Evolutionary conservation across 306 rosid species (phyloP).

Genomic region (Arachis hypogaea): DNA sequence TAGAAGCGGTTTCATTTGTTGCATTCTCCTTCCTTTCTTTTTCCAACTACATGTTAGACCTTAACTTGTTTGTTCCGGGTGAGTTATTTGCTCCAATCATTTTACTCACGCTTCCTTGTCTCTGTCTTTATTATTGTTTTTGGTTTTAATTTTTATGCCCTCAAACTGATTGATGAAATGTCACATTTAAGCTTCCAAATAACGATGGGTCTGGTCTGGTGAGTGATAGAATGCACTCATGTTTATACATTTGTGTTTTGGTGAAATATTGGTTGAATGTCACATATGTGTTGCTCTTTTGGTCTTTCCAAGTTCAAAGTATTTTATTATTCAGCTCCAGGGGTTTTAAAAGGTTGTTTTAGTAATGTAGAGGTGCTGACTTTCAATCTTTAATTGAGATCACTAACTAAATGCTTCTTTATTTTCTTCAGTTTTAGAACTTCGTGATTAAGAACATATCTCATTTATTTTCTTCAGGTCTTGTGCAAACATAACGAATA

Average conservation of each 20-base stretch:
- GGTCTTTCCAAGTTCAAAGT: constrained; percentile 41
- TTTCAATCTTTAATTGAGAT: background rate
- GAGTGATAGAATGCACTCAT: background rate
- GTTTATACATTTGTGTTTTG: background rate
- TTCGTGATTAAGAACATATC: background rate
- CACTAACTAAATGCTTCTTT: background rate
- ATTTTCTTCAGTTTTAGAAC: constrained; percentile 9
- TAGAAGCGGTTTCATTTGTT: no score
- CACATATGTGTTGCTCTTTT: constrained; percentile 32
- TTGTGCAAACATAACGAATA: background rate
- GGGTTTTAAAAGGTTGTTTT: constrained; percentile 28
- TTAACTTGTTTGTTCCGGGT: no score
- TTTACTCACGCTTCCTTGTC: no score
- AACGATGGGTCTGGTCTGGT: background rate
- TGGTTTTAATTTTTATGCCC: background rate
- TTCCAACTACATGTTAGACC: no score
- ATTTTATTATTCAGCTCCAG: constrained; percentile 31
- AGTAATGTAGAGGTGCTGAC: background rate
- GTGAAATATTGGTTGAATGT: constrained; percentile 7
- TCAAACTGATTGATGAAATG: constrained; percentile 22
- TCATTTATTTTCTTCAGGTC: background rate
- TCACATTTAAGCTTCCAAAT: background rate
- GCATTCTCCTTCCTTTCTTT: no score
- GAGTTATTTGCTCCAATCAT: no score
- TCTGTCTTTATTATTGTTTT: no score